A percentile compares a stretch with the other conserved stretches of the same genome.
Evolutionary conservation across 257 asterid species (phyloP).

Genomic region (Primulina huaijiensis): DNA sequence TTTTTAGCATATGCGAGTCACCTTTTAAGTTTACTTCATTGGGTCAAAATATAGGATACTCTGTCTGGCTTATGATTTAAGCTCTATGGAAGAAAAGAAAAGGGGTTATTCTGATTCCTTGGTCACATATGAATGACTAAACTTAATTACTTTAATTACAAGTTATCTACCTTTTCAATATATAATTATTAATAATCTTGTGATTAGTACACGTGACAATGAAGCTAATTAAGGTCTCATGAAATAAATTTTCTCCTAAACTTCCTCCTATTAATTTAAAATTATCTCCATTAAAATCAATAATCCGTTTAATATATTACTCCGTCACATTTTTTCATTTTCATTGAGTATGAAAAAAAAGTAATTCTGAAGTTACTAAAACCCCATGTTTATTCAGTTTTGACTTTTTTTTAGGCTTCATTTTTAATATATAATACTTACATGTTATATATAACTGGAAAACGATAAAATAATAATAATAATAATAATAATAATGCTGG

Average conservation of each 20-base stretch:
- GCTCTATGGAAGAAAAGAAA: not conserved
- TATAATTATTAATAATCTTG: not conserved
- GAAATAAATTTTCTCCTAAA: not conserved
- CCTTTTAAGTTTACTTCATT: not conserved
- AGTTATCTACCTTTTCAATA: not conserved
- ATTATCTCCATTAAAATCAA: too few relatives aligned
- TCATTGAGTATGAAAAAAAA: too few relatives aligned
- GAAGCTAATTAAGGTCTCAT: not conserved
- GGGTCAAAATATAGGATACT: slow-evolving; percentile 2
- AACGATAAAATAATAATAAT: too few relatives aligned
- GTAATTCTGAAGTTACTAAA: too few relatives aligned
- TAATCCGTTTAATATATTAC: too few relatives aligned
- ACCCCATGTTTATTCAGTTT: too few relatives aligned
- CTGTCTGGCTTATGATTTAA: not conserved
- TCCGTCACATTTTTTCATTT: too few relatives aligned
- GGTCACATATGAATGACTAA: not conserved
- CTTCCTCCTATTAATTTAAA: too few relatives aligned
- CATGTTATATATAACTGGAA: too few relatives aligned
- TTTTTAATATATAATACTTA: too few relatives aligned
- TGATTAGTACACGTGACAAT: not conserved
- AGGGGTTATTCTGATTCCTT: not conserved
- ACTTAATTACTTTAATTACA: not conserved
- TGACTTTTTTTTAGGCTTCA: too few relatives aligned
- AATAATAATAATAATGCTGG: too few relatives aligned
- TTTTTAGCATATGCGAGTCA: not conserved